Base-by-base conservation (phyloP, 2,329 filamentous ascomycete species). In the Hypomyces rosellus region DNA sequence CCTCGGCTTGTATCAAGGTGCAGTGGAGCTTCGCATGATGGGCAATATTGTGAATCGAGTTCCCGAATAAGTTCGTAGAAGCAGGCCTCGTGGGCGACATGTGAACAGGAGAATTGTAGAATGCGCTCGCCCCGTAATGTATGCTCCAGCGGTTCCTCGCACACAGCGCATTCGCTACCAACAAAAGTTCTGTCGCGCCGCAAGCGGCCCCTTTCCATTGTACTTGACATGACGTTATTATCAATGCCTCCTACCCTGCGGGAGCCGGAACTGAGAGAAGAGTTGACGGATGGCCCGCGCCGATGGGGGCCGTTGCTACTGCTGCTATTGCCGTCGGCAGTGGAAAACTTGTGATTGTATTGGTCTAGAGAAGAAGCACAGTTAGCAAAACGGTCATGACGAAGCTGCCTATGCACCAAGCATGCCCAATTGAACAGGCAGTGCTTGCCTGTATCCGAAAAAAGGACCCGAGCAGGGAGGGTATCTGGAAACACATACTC, bases 61-160 rank as follows among this genome's bases (percentile, higher is more conserved):
- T 96, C 92, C 63, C 89, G 88, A 61, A 99, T 95, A 65, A 95
- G 96, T 69, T 99, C 93, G 72, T 97, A 97, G 66, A 99, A 97
- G 71, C 93, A 99, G 34, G 92, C 93, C 69, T 97, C 93, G 66
- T 99, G 93, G 11, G 92, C 90, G 53, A 99, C 92, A 69, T 99
- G 93, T n/a, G 85, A 82, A 70, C 93, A 99, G 5, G 91, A 95
- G 63, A 99, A 93, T 66, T 97, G 93, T 48, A 99, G 75, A 54
- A 99, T 90, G 58, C 90, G 84, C 73, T 99, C 93, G 53, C 93
- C 93, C 46, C 88, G 87, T 43, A 99, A 77, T 3, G 90, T 99
- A 68, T 97, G 92, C 69, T 97, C 93, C 55, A 99, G 74, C 3
- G 91, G 91, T 71, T 99, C 93, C 67, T 99, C 93, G 66, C 93